These are phyloP conservation scores for Bauhinia variegata DNA, from an alignment of 306 rosid species.

Conservation along the genomic window DNA sequence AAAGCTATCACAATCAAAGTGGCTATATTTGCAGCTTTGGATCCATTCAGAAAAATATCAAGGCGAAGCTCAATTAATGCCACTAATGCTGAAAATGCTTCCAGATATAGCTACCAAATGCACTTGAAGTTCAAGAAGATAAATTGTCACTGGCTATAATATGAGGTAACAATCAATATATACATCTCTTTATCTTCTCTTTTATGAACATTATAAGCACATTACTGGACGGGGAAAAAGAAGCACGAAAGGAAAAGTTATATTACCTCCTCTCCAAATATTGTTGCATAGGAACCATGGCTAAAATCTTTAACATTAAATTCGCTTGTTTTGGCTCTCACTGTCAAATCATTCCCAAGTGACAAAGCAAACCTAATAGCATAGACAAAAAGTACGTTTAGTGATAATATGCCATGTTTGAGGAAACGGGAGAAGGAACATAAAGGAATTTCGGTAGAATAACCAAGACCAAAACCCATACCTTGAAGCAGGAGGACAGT, in stretches of 20 bases:
- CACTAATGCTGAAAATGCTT: no score
- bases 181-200: background rate
- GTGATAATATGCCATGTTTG: background rate
- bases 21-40: no score
- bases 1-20: no score
- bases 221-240: conserved; percentile 1
- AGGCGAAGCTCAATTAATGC: background rate
- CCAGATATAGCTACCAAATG: background rate
- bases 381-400: conserved; percentile 20
- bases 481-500: conserved; percentile 94
- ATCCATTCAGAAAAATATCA: background rate
- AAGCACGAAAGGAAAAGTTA: conserved; percentile 1
- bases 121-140: no score
- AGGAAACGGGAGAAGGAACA: background rate
- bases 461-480: conserved; percentile 35
- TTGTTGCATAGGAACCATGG: conserved; percentile 83
- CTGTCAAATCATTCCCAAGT: conserved; percentile 88
- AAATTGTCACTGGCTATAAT: conserved; percentile 3
- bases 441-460: background rate
- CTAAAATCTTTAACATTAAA: conserved; percentile 74
- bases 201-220: conserved; percentile 12
- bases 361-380: conserved; percentile 75
- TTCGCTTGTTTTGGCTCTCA: conserved; percentile 80
- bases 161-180: background rate
- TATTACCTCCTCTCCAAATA: conserved; percentile 85